Percentiles rank a stretch among this genome's conserved stretches.
phyloP scores from a whole-genome alignment of 768 basidiomycete species.

The Hypholoma fasciculare region DNA sequence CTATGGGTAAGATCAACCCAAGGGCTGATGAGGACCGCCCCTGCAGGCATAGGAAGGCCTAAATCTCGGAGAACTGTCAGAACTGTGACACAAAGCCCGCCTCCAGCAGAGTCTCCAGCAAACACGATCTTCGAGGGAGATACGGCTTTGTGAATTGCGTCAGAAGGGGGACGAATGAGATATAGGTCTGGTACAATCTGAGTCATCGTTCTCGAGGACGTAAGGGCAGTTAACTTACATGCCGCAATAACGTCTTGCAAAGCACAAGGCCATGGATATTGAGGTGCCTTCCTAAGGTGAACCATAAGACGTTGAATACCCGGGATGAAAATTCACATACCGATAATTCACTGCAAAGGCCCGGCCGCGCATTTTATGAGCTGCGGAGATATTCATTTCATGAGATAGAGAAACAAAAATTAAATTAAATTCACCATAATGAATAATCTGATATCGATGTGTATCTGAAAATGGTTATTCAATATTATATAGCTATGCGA shows the following conservation, averaged over 20 bases:
- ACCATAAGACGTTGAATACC: conserved; percentile 9
- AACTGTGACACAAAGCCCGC: conserved; percentile 58
- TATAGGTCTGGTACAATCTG: conserved; percentile 55
- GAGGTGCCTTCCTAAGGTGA: conserved; percentile 64
- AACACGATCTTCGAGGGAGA: conserved; percentile 69
- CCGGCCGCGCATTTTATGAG: conserved; percentile 70
- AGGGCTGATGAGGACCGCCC: conserved; percentile 76
- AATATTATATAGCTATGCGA: background rate
- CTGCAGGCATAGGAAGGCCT: conserved; percentile 69
- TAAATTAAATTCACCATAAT: conserved; percentile 40
- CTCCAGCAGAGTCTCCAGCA: conserved; percentile 82
- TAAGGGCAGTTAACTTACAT: conserved; percentile 38
- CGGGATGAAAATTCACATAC: conserved; percentile 11
- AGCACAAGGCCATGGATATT: conserved; percentile 82
- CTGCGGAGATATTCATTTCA: conserved; percentile 28
- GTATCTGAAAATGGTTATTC: conserved; percentile 39
- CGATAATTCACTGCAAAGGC: conserved; percentile 65
- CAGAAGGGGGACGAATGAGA: conserved; percentile 67
- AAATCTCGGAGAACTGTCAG: conserved; percentile 70
- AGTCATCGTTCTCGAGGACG: background rate
- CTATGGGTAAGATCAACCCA: conserved; percentile 88
- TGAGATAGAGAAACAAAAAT: background rate
- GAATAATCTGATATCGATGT: conserved; percentile 59
- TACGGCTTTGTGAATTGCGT: conserved; percentile 62
- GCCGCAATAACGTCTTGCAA: conserved; percentile 78